Evolutionary conservation across 2,329 filamentous ascomycete species (phyloP), one percentile per base, ranked within the genome.

Genomic region (Ophiocordyceps camponoti-floridani): DNA sequence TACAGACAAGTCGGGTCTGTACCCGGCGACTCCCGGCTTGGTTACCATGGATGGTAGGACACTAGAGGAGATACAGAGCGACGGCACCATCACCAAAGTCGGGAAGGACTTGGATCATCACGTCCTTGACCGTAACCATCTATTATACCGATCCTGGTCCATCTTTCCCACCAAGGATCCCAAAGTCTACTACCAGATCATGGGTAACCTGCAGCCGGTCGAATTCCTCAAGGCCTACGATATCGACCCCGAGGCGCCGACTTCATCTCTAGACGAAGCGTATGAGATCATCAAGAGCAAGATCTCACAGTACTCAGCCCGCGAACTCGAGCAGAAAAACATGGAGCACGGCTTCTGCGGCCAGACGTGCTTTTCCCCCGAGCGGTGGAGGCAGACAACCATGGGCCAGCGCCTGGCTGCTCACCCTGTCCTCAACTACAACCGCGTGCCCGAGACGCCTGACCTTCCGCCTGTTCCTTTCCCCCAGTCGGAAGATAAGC

Each of bases 151-250:
- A 16, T 53, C 60, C 4, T 67, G 64, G 8, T 64, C 60, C 2
- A 60, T 70, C 41, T 73, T 72, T 48, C 65, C 63, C 8, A 73
- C 70, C 0, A 63, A 59, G n/a, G 55, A 66, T 31, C 54, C 59
- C 0, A 57, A 59, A 1, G 60, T 64, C 0, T 71, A 66, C 64
- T 74, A 69, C 51, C 67, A 67, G 11, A 57, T 74, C 1, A 68
- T 73, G 44, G 70, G 70, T 5, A 70, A 65, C 1, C 57, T 73
- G 41, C 53, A 69, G 33, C 63, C 68, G 0, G 4, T 52, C 54
- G 2, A 58, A 62, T 2, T 65, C 66, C 0, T 58, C 73, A 1
- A 51, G 57, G 26, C 62, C 64, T n/a, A 64, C 72, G 40, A 67
- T 66, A 4, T 60, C 73, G 0, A 18, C 46, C 14, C 47, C 44